Base-by-base conservation (phyloP, 495 filamentous ascomycete species). In the Saxispiralis lemnorum region DNA sequence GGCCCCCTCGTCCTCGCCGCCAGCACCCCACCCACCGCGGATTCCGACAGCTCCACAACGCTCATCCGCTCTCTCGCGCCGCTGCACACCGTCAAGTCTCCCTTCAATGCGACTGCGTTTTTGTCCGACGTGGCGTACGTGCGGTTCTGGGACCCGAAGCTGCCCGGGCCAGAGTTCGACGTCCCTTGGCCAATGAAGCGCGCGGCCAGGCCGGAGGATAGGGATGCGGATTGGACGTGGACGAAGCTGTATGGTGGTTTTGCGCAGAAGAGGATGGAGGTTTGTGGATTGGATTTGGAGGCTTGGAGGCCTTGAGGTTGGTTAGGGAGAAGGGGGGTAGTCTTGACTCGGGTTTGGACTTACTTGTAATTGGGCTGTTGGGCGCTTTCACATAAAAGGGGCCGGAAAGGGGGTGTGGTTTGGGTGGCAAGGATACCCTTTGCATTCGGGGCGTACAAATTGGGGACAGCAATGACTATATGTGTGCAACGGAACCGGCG, bases 111-210 rank as follows among this genome's bases (percentile, higher is more conserved):
- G 0, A 61, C 63, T 0, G 48, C 51, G 1, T 67, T 61, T 49
- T 37, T 64, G 6, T 49, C 56, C 11, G 51, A 45, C 38, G 62
- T 61, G 7, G 48, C 56, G 1, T 69, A 63, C 44, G 57, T 69
- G 31, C 65, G 59, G 31, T 48, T 69, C 38, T 54, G 51, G 16
- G 66, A 69, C 43, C 51, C 60, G 15, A 62, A 57, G 19, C 50
- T 68, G 5, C 62, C 63, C 20, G 66, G 59, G 6, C 69, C 69
- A 9, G 65, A 70, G 48, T 63, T 57, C 45, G 62, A 68, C 39
- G 56, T 63, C 30, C 58, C 61, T 1, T 57, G 52, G 31, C 47
- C 51, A 9, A 47, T 52, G 10, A 50, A 59, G 18, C 52, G 59
- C 12, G 51, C 44, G 14, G 56, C 63, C 1, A 51, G 53, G 40